phyloP scores from a whole-genome alignment of 1,284 basidiomycete genomes.

The Flammula alnicola region DNA sequence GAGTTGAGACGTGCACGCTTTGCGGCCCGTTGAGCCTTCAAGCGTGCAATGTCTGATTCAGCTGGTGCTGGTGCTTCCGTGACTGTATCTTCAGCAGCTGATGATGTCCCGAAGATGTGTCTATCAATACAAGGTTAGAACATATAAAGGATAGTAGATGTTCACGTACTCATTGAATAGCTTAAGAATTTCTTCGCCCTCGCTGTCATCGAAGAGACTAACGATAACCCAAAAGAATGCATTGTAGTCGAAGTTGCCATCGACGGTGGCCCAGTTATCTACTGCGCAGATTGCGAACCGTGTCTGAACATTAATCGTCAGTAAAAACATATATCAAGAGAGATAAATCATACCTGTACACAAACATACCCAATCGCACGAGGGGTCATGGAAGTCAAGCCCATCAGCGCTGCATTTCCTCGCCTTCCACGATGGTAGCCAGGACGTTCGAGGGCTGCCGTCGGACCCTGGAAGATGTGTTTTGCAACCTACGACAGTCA shows the following conservation, averaged over 20 bases:
- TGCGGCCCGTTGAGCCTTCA: no score
- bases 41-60: no score
- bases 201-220: background rate
- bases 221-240: constrained; percentile 25
- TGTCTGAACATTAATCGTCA: constrained; percentile 18
- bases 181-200: background rate
- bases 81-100: no score
- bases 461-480: constrained; percentile 20
- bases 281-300: constrained; percentile 19
- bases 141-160: no score
- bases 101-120: no score
- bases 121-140: no score
- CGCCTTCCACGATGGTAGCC: constrained; percentile 16
- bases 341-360: background rate
- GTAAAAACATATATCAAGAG: constrained; percentile 10
- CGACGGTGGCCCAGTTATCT: constrained; percentile 12
- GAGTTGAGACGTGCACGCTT: no score
- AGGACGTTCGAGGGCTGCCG: constrained; percentile 9
- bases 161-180: background rate
- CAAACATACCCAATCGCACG: constrained; percentile 10
- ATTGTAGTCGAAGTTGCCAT: constrained; percentile 21
- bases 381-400: constrained; percentile 8
- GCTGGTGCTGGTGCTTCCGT: no score
- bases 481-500: constrained; percentile 8
- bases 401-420: constrained; percentile 22